Percentiles rank a stretch among this genome's conserved stretches.
These are phyloP conservation scores for Phytophthora megakarya DNA, from an alignment of 352 stramenopile genomes.

Conservation along the genomic window DNA sequence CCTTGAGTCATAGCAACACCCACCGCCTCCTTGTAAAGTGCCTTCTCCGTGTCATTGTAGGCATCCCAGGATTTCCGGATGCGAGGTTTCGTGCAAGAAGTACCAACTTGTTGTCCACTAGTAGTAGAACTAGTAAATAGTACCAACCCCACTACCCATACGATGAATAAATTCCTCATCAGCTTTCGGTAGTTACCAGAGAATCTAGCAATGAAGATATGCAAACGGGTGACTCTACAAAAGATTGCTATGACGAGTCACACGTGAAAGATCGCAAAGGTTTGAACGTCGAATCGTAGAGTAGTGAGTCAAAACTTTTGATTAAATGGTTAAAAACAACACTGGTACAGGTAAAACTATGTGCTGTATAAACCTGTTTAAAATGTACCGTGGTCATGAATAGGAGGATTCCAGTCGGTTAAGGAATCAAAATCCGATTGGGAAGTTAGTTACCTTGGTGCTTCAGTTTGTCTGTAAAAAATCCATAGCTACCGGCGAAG, in stretches of 20 bases:
- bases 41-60: slow-evolving; percentile 40
- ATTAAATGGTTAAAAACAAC: too few species aligned
- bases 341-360: too few species aligned
- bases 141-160: not conserved
- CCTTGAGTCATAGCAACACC: slow-evolving; percentile 43
- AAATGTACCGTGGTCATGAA: too few species aligned
- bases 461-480: too few species aligned
- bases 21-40: slow-evolving; percentile 42
- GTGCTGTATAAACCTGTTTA: too few species aligned
- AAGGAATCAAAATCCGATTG: too few species aligned
- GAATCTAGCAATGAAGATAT: not conserved
- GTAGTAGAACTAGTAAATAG: not conserved
- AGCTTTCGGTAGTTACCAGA: too few species aligned
- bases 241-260: not conserved
- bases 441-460: too few species aligned
- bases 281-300: too few species aligned
- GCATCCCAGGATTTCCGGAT: slow-evolving; percentile 56
- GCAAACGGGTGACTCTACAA: not conserved
- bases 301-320: too few species aligned
- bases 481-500: too few species aligned
- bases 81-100: slow-evolving; percentile 34
- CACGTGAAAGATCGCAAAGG: not conserved
- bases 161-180: not conserved
- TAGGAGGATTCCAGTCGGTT: too few species aligned
- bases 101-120: slow-evolving; percentile 27